Evolutionary conservation across 2,329 filamentous ascomycete species (phyloP), one percentile per base, ranked within the genome.

Genomic region (Colletotrichum sp.): DNA sequence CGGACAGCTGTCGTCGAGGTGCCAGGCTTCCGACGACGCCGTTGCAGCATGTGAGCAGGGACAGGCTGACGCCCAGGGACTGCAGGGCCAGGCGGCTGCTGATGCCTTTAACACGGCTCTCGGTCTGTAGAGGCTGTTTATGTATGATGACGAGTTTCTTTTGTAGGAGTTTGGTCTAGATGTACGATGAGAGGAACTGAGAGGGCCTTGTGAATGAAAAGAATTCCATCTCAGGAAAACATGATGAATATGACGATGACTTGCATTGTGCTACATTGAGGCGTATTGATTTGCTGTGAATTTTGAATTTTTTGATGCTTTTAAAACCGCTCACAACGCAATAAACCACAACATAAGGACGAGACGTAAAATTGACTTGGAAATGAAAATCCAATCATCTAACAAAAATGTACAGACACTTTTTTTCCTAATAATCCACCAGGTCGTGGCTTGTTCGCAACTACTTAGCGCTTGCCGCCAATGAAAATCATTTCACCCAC

Each of bases 1-100:
- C 80, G 80, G 83, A 24, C 86, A 87, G 78, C 81, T 89, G 24
- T 68, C 79, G 32, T 84, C 80, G 28, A 57, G 74, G 16, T 81
- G 80, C 72, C 76, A 79, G 71, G 80, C 80, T 5, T 70, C 68
- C 26, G 79, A 74, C 26, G 78, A 72, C 8, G 73, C 74, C 6
- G 79, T 81, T 3, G 62, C 77, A 2, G 74, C 75, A 4, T 81
- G 80, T 57, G 65, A 79, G 57, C 52, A 74, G 66, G 64, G 78
- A 18, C 72, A 78, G 18, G 68, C 78, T 3, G 80, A 78, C 8
- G 78, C 78, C 8, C 72, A 79, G 24, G 78, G 79, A 49, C 21
- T 76, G n/a, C 69, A 80, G 66, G 79, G 79, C 30, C 77, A 80
- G 72, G 72, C 74, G 36, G 80, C 80, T n/a, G 80, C 80, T 18